Evolutionary conservation across 345 rosid genomes (phyloP).

Genomic region (Citrus sinensis): DNA sequence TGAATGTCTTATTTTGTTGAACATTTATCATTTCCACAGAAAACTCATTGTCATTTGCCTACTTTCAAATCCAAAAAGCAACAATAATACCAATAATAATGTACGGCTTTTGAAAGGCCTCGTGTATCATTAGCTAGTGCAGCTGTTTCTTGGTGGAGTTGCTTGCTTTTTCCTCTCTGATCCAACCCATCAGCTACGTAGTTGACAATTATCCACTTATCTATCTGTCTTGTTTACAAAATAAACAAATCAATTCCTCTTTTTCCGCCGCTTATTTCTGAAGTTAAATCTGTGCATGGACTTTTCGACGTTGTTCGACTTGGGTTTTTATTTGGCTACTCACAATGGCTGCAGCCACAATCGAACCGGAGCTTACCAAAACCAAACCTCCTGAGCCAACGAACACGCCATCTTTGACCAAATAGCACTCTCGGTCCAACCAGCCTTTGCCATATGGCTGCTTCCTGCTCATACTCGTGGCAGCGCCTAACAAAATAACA

Average conservation of each 20-base stretch:
- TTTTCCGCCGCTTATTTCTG: not conserved
- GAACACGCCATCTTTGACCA: slow-evolving; percentile 59
- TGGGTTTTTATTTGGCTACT: slow-evolving; percentile 4
- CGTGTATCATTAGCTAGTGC: not conserved
- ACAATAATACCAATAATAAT: not conserved
- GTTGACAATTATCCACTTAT: not conserved
- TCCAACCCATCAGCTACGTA: not conserved
- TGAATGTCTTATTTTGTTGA: slow-evolving; percentile 6
- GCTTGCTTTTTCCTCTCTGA: not conserved
- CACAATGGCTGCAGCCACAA: slow-evolving; percentile 34
- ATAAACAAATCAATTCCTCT: not conserved
- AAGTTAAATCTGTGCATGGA: slow-evolving; percentile 29
- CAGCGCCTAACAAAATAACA: slow-evolving; percentile 40
- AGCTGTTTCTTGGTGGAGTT: slow-evolving; percentile 19
- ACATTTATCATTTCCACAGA: not conserved
- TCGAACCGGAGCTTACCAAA: slow-evolving; percentile 31
- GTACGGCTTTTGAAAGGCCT: not conserved
- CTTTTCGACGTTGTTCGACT: slow-evolving; percentile 22
- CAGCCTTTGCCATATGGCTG: slow-evolving; percentile 73
- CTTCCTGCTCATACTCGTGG: slow-evolving; percentile 68
- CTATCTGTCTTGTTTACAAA: not conserved
- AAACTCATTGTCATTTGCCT: not conserved
- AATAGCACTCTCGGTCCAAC: slow-evolving; percentile 67
- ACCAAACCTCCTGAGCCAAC: slow-evolving; percentile 45
- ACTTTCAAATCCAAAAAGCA: not conserved